Evolutionary conservation across 371 early-diverging fungal species (phyloP), one percentile per base, ranked within the genome.

Genomic region (Syncephalastrum monosporum): DNA sequence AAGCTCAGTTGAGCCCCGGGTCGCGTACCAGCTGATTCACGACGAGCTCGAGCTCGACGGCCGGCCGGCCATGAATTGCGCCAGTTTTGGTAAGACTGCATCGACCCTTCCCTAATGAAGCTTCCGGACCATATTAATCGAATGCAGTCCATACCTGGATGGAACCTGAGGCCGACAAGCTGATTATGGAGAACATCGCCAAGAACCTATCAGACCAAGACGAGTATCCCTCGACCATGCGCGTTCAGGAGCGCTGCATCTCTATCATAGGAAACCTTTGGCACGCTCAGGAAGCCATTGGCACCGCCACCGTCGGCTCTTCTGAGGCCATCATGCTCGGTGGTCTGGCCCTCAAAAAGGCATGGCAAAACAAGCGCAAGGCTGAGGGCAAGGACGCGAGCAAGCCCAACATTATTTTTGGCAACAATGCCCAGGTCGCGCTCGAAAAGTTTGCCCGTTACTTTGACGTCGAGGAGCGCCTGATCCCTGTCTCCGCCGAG

Each of bases 111-210:
- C 25, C 50, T 3, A n/a, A n/a, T 33, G 23, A 33, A 43, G n/a
- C 38, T 33, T 33, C 8, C 38, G 38, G 2, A 10, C 8, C 38
- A 33, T 33, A 33, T 33, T 33, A 12, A 33, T 10, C 38, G 0
- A 33, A 12, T 12, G 10, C 10, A 64, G 60, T 59, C 5, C 56
- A 69, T 43, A 86, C 86, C 16, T 88, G 82, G 79, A 88, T 88
- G 88, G 90, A 90, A 60, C 82, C 81, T 2, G 84, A 88, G 63
- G 88, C 87, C 5, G 82, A 87, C 23, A 74, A 83, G 63, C 72
- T 90, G 47, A 82, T 88, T 44, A 57, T 71, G 33, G 88, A 86
- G 47, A 82, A 78, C 45, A 60, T 84, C 29, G 65, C 64, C 61
- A 87, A 86, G 68, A 87, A 84, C 63, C 72, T 84, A 27, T 74